These are phyloP conservation scores for Claviceps maximensis DNA, from an alignment of 2,329 filamentous ascomycete species.

Conservation along the genomic window DNA sequence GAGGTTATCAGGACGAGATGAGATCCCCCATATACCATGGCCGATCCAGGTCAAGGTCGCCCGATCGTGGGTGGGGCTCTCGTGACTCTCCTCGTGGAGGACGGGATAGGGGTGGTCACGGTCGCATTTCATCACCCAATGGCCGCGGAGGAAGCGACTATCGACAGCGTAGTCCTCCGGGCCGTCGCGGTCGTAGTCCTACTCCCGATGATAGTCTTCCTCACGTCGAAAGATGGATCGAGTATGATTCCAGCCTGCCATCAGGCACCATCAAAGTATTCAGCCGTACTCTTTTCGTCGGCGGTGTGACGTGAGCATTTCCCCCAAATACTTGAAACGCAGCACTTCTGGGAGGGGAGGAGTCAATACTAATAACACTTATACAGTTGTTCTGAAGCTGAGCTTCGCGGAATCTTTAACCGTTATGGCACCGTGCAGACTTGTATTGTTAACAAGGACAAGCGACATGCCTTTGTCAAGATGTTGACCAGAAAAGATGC, in stretches of 20 bases:
- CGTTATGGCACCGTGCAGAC: slow-evolving; percentile 84
- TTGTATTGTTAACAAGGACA: slow-evolving; percentile 96
- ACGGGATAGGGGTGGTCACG: slow-evolving; percentile 59
- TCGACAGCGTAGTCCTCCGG: slow-evolving; percentile 73
- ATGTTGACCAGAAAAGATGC: slow-evolving; percentile 88
- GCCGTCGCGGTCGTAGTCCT: slow-evolving; percentile 52
- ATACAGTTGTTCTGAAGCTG: slow-evolving; percentile 57
- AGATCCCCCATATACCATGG: slow-evolving; percentile 48
- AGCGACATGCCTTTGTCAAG: slow-evolving; percentile 96
- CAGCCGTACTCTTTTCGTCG: slow-evolving; percentile 91
- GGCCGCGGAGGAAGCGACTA: slow-evolving; percentile 49
- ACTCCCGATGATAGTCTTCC: slow-evolving; percentile 32
- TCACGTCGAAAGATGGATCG: slow-evolving; percentile 53
- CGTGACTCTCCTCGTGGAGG: slow-evolving; percentile 51
- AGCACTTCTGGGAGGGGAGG: neutral
- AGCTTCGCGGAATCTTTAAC: slow-evolving; percentile 68
- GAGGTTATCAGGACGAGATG: slow-evolving; percentile 40
- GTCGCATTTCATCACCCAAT: slow-evolving; percentile 45
- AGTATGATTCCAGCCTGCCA: slow-evolving; percentile 63
- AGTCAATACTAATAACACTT: neutral
- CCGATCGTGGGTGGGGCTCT: slow-evolving; percentile 58
- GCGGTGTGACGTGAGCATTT: slow-evolving; percentile 72
- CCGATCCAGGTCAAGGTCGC: slow-evolving; percentile 68
- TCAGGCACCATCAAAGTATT: slow-evolving; percentile 78
- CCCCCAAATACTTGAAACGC: neutral